phyloP scores from a whole-genome alignment of 768 basidiomycete genomes.

The Russula ochroleuca region DNA sequence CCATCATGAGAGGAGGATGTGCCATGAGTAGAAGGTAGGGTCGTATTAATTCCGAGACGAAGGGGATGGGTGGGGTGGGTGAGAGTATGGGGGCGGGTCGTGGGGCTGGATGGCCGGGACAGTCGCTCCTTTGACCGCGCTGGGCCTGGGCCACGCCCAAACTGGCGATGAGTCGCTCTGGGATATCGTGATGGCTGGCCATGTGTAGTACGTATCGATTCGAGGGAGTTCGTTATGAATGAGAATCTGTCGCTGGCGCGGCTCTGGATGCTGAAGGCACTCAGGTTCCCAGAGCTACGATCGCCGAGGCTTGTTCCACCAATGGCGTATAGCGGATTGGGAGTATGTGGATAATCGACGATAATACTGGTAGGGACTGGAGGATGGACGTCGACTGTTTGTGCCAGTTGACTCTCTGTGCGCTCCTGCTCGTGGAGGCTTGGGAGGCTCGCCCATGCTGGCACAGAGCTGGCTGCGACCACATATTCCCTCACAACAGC shows the following conservation, averaged over 20 bases:
- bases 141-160: constrained; percentile 5
- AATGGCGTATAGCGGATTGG: not conserved
- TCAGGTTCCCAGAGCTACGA: constrained; percentile 7
- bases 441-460: constrained; percentile 4
- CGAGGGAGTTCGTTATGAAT: constrained; percentile 2
- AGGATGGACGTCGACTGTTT: not conserved
- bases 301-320: not conserved
- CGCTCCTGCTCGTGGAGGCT: not conserved
- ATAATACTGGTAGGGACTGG: not conserved
- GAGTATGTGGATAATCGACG: not conserved
- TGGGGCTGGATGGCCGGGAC: not conserved
- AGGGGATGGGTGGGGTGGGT: not conserved
- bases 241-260: constrained; percentile 17
- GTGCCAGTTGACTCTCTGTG: not conserved
- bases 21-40: not conserved
- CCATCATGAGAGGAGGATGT: too few species aligned
- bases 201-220: not conserved
- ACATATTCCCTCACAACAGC: constrained; percentile 1
- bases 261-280: constrained; percentile 4
- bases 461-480: not conserved
- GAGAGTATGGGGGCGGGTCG: not conserved
- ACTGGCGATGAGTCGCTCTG: constrained; percentile 10
- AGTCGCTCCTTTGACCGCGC: constrained; percentile 1
- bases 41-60: constrained; percentile 3
- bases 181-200: constrained; percentile 5